A percentile compares a stretch with the other conserved stretches of the same genome.
Conservation (phyloP, 129 eudicot species). For the Daucus carota region DNA sequence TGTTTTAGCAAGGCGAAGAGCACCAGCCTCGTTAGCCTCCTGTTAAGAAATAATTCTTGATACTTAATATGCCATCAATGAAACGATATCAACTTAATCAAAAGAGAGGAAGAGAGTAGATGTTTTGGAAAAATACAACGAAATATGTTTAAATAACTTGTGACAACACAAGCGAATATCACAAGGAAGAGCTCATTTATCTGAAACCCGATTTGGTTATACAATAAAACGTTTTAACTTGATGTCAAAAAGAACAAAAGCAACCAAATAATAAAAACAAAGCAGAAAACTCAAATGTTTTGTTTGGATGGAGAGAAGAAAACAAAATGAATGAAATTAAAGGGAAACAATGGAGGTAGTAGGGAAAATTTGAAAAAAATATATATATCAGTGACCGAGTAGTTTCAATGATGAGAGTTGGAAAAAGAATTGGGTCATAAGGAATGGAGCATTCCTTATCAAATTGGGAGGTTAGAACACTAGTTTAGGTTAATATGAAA, state of each 20-base stretch:
- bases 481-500: too few relatives aligned
- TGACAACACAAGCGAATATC: not conserved
- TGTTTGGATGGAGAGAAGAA: too few relatives aligned
- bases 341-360: too few relatives aligned
- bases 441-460: too few relatives aligned
- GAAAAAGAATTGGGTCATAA: too few relatives aligned
- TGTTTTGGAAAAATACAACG: not conserved
- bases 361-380: too few relatives aligned
- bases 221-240: not conserved
- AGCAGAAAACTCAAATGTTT: not conserved
- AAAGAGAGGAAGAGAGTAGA: not conserved
- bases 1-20: constrained; percentile 84
- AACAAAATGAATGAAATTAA: too few relatives aligned
- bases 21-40: constrained; percentile 99
- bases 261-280: not conserved
- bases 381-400: too few relatives aligned
- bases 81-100: not conserved
- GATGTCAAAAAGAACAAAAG: not conserved
- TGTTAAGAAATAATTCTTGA: constrained; percentile 21
- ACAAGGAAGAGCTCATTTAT: not conserved
- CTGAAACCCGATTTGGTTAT: not conserved
- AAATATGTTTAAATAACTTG: not conserved
- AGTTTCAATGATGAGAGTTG: too few relatives aligned
- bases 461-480: too few relatives aligned
- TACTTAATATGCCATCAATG: constrained; percentile 6